Conservation (phyloP, 176 grass and related monocot genomes). For the Phragmites australis region DNA sequence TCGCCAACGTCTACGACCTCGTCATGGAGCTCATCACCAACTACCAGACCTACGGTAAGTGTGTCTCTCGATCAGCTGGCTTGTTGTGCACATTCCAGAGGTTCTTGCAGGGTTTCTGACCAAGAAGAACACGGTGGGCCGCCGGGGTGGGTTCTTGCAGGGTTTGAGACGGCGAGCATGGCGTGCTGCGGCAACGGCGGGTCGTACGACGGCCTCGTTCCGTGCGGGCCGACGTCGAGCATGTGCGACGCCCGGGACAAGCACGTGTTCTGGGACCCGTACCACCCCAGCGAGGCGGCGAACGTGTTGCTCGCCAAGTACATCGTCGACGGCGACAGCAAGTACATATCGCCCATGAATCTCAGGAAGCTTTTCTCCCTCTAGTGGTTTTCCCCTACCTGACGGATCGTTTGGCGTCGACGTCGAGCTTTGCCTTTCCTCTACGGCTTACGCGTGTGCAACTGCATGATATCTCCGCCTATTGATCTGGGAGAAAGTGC, state of each 20-base stretch:
- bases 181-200: constrained; percentile 90
- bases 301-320: constrained; percentile 74
- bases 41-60: constrained; percentile 54
- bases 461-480: background rate
- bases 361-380: constrained; percentile 66
- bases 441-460: background rate
- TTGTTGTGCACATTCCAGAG: too few species aligned
- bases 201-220: constrained; percentile 61
- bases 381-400: background rate
- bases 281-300: constrained; percentile 85
- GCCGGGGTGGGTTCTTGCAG: too few species aligned
- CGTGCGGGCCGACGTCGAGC: constrained; percentile 71
- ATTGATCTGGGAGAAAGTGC: too few species aligned
- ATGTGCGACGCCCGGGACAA: constrained; percentile 56
- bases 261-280: constrained; percentile 90
- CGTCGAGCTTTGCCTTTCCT: background rate
- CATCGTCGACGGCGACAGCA: constrained; percentile 80
- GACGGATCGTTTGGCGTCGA: background rate
- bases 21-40: constrained; percentile 75
- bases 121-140: too few species aligned
- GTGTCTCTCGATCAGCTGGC: too few species aligned
- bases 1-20: constrained; percentile 91
- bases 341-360: constrained; percentile 82
- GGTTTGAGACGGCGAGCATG: constrained; percentile 62
- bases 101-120: too few species aligned